These are phyloP conservation scores for Penicillium palitans DNA, from an alignment of 2,329 filamentous ascomycete genomes.

Conservation along the genomic window DNA sequence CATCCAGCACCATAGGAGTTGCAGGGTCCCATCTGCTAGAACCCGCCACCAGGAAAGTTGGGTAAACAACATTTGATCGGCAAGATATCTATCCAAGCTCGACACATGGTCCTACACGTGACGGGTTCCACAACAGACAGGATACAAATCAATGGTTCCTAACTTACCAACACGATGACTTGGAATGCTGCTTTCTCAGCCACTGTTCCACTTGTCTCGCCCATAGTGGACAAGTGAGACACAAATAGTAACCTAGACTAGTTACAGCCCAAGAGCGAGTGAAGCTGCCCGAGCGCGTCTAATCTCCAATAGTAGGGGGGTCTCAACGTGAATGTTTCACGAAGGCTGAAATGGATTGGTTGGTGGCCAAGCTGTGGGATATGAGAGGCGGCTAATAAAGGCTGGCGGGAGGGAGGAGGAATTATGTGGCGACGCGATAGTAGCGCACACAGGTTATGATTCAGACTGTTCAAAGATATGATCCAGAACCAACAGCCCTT, in stretches of 20 bases:
- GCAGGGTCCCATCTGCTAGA: constrained; percentile 18
- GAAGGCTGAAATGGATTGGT: background rate
- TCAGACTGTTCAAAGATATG: background rate
- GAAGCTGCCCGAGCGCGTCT: background rate
- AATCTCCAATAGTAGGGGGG: background rate
- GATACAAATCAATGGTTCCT: constrained; percentile 4
- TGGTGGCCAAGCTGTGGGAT: background rate
- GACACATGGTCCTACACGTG: constrained; percentile 10
- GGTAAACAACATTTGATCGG: background rate
- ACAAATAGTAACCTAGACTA: background rate
- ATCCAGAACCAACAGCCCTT: background rate
- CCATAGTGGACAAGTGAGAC: constrained; percentile 6
- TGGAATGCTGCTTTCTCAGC: constrained; percentile 58
- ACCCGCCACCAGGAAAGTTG: constrained; percentile 11
- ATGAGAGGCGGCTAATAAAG: background rate
- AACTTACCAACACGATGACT: constrained; percentile 72
- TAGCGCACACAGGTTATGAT: background rate
- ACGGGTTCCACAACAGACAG: background rate
- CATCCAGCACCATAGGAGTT: constrained; percentile 8
- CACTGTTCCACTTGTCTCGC: constrained; percentile 15
- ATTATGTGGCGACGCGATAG: background rate
- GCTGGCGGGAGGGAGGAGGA: background rate
- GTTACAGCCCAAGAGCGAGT: background rate
- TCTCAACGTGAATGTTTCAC: constrained; percentile 3
- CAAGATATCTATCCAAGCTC: background rate